Conservation (phyloP, 2,329 filamentous ascomycete genomes). For the Fusarium coicis region DNA sequence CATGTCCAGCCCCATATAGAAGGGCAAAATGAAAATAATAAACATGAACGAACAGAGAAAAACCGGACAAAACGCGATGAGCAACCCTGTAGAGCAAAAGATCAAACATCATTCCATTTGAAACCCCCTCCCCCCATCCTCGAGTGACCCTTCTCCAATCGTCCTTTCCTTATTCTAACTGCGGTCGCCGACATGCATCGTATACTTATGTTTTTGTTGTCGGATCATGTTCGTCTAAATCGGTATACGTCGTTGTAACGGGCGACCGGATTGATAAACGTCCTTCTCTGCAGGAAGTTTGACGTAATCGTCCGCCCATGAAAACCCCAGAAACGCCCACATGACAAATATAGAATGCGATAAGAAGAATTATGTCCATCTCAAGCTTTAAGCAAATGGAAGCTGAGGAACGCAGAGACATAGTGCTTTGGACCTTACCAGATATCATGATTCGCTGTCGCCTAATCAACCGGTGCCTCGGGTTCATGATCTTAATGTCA, state of each 20-base stretch:
- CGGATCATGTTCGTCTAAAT: conserved; percentile 10
- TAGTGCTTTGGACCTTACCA: not conserved
- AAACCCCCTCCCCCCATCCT: not conserved
- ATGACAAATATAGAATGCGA: conserved; percentile 22
- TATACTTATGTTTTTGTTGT: not conserved
- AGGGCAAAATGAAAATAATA: conserved; percentile 2
- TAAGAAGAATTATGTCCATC: conserved; percentile 1
- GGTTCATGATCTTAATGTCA: not conserved
- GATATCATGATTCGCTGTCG: conserved; percentile 1
- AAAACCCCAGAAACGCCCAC: conserved; percentile 22
- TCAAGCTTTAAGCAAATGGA: conserved; percentile 14
- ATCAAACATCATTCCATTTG: not conserved
- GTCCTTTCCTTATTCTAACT: conserved; percentile 11
- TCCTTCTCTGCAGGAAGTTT: not conserved
- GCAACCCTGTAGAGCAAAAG: not conserved
- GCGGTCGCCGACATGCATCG: not conserved
- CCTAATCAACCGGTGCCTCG: not conserved
- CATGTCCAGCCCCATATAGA: conserved; percentile 3
- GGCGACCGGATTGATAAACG: conserved; percentile 3
- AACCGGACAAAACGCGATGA: not conserved
- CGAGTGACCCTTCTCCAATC: not conserved
- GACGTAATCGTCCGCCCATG: conserved; percentile 14
- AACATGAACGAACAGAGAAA: not conserved
- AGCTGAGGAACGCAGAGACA: conserved; percentile 13
- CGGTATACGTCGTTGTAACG: conserved; percentile 16